phyloP scores from a whole-genome alignment of 2,329 filamentous ascomycete species.

The Zarea fungicola region DNA sequence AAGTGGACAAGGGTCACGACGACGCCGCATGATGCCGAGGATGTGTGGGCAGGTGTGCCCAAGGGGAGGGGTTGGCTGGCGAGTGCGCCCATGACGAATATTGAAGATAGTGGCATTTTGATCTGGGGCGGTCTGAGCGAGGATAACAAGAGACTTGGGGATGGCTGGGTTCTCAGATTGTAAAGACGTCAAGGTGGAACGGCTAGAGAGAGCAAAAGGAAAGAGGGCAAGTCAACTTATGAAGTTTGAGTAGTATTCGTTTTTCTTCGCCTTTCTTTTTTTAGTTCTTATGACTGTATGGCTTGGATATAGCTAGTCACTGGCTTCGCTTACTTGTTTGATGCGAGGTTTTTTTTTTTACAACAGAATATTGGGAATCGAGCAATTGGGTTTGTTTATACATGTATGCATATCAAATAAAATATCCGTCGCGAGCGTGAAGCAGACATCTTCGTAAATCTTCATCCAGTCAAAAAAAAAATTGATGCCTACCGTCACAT shows the following conservation, averaged over 20 bases:
- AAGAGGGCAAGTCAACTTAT: neutral
- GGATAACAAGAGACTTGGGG: conserved; percentile 46
- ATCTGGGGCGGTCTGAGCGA: conserved; percentile 56
- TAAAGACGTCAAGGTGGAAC: conserved; percentile 15
- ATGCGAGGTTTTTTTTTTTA: neutral
- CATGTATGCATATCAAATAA: neutral
- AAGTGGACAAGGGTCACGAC: conserved; percentile 48
- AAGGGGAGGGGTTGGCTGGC: conserved; percentile 53
- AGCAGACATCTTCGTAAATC: neutral
- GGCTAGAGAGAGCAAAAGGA: neutral
- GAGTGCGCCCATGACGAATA: conserved; percentile 49
- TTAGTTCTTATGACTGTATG: too few relatives aligned
- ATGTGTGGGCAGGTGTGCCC: conserved; percentile 41
- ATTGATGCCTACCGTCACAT: too few relatives aligned
- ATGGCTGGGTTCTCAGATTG: conserved; percentile 60
- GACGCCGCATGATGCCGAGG: conserved; percentile 47
- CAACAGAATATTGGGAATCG: neutral
- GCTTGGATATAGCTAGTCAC: too few relatives aligned
- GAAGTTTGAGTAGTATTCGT: neutral
- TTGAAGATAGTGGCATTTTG: conserved; percentile 55
- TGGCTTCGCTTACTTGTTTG: too few relatives aligned
- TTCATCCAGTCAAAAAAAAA: too few relatives aligned
- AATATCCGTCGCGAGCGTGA: neutral
- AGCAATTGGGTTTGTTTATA: neutral
- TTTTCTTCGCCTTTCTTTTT: too few relatives aligned